phyloP scores from a whole-genome alignment of 1,284 basidiomycete species.

The Malassezia psittaci region DNA sequence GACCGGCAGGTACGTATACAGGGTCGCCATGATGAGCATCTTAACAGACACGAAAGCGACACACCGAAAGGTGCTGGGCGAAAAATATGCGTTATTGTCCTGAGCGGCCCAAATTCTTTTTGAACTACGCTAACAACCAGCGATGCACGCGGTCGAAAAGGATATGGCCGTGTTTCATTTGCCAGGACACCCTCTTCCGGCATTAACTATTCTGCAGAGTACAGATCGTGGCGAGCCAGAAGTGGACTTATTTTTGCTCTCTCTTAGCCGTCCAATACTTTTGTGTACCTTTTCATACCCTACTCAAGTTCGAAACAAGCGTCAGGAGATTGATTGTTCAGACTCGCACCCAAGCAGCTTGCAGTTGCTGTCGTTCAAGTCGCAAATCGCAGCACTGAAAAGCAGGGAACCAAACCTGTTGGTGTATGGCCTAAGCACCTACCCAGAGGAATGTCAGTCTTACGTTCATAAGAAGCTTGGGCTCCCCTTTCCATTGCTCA shows the following conservation, averaged over 20 bases:
- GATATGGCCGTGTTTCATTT: slow-evolving; percentile 34
- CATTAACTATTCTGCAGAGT: slow-evolving; percentile 26
- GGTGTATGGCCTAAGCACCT: slow-evolving; percentile 32
- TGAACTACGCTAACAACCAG: slow-evolving; percentile 4
- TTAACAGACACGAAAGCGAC: slow-evolving; percentile 5
- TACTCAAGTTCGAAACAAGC: slow-evolving; percentile 18
- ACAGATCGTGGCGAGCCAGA: slow-evolving; percentile 17
- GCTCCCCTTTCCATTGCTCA: slow-evolving; percentile 14
- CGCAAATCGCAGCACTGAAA: slow-evolving; percentile 14
- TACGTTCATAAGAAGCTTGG: slow-evolving; percentile 1
- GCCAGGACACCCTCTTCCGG: slow-evolving; percentile 37
- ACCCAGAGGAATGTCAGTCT: slow-evolving; percentile 19
- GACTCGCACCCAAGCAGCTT: slow-evolving; percentile 21
- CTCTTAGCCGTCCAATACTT: slow-evolving; percentile 29
- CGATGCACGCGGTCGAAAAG: slow-evolving; percentile 11
- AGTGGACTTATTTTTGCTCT: slow-evolving; percentile 39
- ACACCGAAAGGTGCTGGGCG: slow-evolving; percentile 21
- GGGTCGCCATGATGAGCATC: slow-evolving; percentile 12
- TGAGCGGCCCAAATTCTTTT: not conserved
- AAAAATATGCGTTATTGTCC: slow-evolving; percentile 19
- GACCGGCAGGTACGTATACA: slow-evolving; percentile 1
- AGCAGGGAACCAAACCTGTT: slow-evolving; percentile 21
- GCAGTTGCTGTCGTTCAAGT: slow-evolving; percentile 22
- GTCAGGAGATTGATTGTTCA: slow-evolving; percentile 13
- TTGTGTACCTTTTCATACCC: slow-evolving; percentile 23